Conservation (phyloP, 495 filamentous ascomycete genomes). For the Collariella sp. region DNA sequence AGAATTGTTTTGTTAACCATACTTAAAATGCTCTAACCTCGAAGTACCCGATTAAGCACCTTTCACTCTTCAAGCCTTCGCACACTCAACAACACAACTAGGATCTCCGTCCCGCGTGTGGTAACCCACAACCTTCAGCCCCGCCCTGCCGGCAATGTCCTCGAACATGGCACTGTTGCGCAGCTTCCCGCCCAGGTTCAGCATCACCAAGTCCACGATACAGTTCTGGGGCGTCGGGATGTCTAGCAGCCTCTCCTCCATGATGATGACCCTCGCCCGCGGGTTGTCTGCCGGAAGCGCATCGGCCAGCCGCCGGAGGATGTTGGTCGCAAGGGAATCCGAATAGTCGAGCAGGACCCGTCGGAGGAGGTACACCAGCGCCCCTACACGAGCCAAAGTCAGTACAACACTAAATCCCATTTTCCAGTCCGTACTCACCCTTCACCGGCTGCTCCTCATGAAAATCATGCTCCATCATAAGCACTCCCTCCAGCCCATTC, state of each 20-base stretch:
- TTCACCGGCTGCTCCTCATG: conserved; percentile 37
- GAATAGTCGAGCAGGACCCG: conserved; percentile 47
- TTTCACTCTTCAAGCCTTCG: neutral
- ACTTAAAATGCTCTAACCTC: no score
- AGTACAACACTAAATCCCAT: neutral
- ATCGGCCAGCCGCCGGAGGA: conserved; percentile 30
- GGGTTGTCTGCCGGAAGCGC: conserved; percentile 30
- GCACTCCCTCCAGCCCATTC: conserved; percentile 20
- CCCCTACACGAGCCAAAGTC: conserved; percentile 24
- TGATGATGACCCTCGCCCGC: conserved; percentile 22
- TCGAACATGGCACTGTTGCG: conserved; percentile 18
- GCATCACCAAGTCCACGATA: conserved; percentile 26
- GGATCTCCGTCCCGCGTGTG: conserved; percentile 11
- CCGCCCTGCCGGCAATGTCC: conserved; percentile 13
- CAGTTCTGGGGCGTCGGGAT: conserved; percentile 17
- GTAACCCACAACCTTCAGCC: conserved; percentile 19
- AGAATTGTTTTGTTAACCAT: no score
- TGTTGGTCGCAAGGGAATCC: conserved; percentile 28
- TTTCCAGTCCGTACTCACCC: conserved; percentile 9
- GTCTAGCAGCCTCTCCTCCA: conserved; percentile 21
- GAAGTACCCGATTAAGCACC: no score
- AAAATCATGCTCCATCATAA: conserved; percentile 35
- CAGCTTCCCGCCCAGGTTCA: conserved; percentile 27
- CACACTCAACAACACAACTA: conserved; percentile 23
- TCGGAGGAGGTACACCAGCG: conserved; percentile 42